Evolutionary conservation across 2,329 filamentous ascomycete genomes (phyloP), one percentile per base, ranked within the genome.

Genomic region (Chrysosporium keratinophilum): DNA sequence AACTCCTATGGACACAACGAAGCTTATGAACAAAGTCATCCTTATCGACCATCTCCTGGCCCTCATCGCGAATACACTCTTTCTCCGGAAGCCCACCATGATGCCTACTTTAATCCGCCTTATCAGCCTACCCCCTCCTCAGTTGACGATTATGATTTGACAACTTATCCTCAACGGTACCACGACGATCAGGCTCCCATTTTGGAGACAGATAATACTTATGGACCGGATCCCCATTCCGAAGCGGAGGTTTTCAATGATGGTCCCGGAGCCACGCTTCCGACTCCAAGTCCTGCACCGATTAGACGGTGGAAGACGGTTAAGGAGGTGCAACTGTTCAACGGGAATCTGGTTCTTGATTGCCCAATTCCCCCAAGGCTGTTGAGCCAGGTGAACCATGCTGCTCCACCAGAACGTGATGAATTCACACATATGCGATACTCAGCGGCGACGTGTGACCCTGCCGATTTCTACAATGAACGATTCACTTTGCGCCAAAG

Each of bases 261-360:
- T 42, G 70, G 74, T 47, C 59, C 62, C 44, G 64, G 55, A 14
- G 33, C 45, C 9, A 54, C 61, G 15, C 58, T 59, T 1, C 62
- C 62, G 2, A 75, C 76, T 52, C 75, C 78, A 17, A 76, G 75
- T 60, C 79, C 76, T 54, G 79, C 74, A 58, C 79, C 76, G 2
- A 82, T 97, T 61, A 85, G 87, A 69, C 80, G 93, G 67, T 97
- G 88, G 87, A 98, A 97, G 77, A 98, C 93, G 0, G 91, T 98
- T 47, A 98, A 97, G 73, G 88, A 96, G 74, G 91, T 98, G n/a
- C 84, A 94, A 63, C 73, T 98, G 51, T 98, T 95, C 76, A 85
- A 94, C 61, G 93, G 93, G 59, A 98, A 98, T 71, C 79, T 98
- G 63, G 90, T 98, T 37, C 82, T 98, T 2, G 93, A 98, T 69